These are phyloP conservation scores for Penicillium janthinellum DNA, from an alignment of 2,329 filamentous ascomycete genomes.

Conservation along the genomic window DNA sequence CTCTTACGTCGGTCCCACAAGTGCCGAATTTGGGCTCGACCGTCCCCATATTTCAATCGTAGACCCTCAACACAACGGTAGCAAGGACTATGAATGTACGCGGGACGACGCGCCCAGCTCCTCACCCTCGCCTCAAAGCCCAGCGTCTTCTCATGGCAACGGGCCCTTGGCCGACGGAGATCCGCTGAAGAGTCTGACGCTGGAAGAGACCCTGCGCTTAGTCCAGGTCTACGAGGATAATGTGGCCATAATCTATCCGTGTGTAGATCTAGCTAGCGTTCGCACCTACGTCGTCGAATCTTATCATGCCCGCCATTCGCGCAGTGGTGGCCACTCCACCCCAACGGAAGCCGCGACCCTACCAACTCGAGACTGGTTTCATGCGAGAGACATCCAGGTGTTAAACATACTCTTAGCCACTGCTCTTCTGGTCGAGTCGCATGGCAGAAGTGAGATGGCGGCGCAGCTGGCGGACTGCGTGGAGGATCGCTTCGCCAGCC, in stretches of 20 bases:
- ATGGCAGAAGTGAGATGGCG: conserved; percentile 68
- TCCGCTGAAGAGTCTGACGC: conserved; percentile 71
- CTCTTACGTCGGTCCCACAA: conserved; percentile 39
- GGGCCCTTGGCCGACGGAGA: conserved; percentile 55
- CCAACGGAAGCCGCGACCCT: not conserved
- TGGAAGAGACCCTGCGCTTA: conserved; percentile 75
- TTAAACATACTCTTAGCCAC: conserved; percentile 80
- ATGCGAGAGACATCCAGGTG: conserved; percentile 59
- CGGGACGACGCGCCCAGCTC: not conserved
- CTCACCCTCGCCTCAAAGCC: conserved; percentile 24
- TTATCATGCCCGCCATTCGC: conserved; percentile 18
- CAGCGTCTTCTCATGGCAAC: conserved; percentile 26
- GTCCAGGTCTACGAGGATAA: conserved; percentile 82
- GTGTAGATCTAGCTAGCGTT: conserved; percentile 71
- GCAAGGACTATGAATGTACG: conserved; percentile 18
- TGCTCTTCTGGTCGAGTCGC: conserved; percentile 72
- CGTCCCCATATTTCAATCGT: conserved; percentile 9
- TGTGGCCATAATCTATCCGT: conserved; percentile 85
- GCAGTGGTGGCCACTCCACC: not conserved
- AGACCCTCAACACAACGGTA: conserved; percentile 4
- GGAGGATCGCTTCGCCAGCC: conserved; percentile 37
- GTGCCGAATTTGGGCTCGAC: conserved; percentile 40
- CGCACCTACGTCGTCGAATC: conserved; percentile 49
- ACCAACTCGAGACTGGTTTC: conserved; percentile 39
- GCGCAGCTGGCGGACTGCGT: conserved; percentile 38